Evolutionary conservation across 1,284 basidiomycete species (phyloP).

Genomic region (Testicularia cyperi): DNA sequence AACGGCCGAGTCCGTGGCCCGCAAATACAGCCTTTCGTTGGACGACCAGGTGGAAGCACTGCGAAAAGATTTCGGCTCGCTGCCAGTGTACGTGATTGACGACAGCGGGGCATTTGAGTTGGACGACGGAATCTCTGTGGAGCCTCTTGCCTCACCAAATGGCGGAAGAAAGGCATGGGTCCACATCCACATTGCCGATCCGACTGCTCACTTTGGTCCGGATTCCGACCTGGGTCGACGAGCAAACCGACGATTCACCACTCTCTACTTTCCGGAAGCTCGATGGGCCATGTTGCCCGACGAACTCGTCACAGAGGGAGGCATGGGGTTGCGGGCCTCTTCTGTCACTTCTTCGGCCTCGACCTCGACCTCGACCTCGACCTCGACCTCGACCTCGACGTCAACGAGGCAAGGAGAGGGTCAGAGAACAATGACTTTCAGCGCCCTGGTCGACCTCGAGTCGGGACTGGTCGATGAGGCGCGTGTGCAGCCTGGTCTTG

Average conservation of each 20-base stretch:
- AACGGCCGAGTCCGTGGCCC: not conserved
- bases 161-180: constrained; percentile 71
- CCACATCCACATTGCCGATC: constrained; percentile 91
- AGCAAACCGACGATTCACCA: constrained; percentile 36
- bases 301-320: constrained; percentile 50
- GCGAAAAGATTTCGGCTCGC: constrained; percentile 75
- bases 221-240: constrained; percentile 65
- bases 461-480: constrained; percentile 72
- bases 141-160: constrained; percentile 62
- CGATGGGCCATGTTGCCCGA: constrained; percentile 65
- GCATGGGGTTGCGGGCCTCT: constrained; percentile 26
- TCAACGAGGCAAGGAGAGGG: constrained; percentile 55
- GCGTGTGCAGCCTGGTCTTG: constrained; percentile 70
- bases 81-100: constrained; percentile 87
- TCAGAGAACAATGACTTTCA: constrained; percentile 74
- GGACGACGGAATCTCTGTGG: constrained; percentile 87
- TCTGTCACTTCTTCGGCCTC: too few relatives aligned
- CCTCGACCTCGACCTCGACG: too few relatives aligned
- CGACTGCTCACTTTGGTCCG: constrained; percentile 76
- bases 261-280: constrained; percentile 49
- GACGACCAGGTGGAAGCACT: constrained; percentile 23
- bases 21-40: constrained; percentile 8
- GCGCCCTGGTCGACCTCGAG: constrained; percentile 68
- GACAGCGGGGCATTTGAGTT: constrained; percentile 79
- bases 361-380: too few relatives aligned